Percentiles rank a stretch among this genome's conserved stretches.
These are phyloP conservation scores for Neofusicoccum cordaticola DNA, from an alignment of 2,329 filamentous ascomycete species.

Conservation along the genomic window DNA sequence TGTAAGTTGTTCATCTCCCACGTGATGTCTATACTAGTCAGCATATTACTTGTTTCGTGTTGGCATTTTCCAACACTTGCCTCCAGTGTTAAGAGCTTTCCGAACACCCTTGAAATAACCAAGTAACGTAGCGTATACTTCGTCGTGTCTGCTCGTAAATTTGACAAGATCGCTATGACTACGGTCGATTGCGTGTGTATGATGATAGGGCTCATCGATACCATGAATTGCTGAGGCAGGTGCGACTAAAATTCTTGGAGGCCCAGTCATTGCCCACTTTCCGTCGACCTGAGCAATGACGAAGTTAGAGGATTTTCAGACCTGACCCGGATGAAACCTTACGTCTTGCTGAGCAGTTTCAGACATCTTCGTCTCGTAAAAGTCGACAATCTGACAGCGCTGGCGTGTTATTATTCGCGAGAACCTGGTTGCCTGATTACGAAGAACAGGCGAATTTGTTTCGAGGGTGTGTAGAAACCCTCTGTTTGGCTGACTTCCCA, in stretches of 20 bases:
- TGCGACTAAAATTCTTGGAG: not conserved
- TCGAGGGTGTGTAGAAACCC: not conserved
- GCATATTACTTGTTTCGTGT: too few species aligned
- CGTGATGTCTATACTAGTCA: too few species aligned
- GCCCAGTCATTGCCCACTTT: not conserved
- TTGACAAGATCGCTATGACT: not conserved
- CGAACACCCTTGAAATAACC: not conserved
- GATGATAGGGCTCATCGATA: too few species aligned
- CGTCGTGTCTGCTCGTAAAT: not conserved
- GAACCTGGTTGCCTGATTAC: not conserved
- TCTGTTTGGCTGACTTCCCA: not conserved
- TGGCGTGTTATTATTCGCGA: not conserved
- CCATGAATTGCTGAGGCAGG: not conserved
- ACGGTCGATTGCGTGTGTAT: not conserved
- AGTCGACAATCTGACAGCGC: not conserved
- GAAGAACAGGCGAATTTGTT: not conserved
- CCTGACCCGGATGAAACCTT: not conserved
- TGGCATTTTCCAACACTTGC: too few species aligned
- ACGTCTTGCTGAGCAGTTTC: not conserved
- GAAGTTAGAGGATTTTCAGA: too few species aligned
- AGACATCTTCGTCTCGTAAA: not conserved
- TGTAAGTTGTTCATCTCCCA: too few species aligned
- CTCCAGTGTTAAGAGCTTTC: too few species aligned
- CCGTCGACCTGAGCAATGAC: not conserved
- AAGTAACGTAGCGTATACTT: not conserved